Evolutionary conservation across 345 rosid genomes (phyloP), one percentile per base, ranked within the genome.

Genomic region (Moricandia arvensis): DNA sequence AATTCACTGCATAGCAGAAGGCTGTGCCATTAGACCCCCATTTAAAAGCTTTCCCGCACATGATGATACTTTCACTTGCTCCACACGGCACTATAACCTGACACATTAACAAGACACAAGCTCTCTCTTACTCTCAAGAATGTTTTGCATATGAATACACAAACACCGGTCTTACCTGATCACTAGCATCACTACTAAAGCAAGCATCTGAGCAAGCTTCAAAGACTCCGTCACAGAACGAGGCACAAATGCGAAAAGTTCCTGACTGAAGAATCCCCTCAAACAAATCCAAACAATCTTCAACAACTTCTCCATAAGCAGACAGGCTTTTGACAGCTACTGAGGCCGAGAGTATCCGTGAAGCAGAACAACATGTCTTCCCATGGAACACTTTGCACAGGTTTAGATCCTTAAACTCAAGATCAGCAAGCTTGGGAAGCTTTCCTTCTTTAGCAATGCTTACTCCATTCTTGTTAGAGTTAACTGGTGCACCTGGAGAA

Each of bases 11-110:
- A 17, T 18, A 78, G 75, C 93, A 91, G 76, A 94, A 83, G 55
- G 86, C 90, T 31, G 93, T 84, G 80, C 97, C 97, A 71, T 90
- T 93, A 74, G 88, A 71, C 45, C 82, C 90, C 90, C 90, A 88
- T 68, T 88, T 78, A 0, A 87, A 82, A 80, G 85, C 94, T 81
- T 78, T 85, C 47, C 91, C 96, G 74, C 94, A 90, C 31, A 29
- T 29, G 75, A 88, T 84, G 76, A 86, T 81, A 75, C 18, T 37
- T 10, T 87, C 87, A 17, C 74, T 87, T 65, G 77, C 82, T 82
- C 97, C 91, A 80, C 96, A 91, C 21, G 97, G 95, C 27, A 85
- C 85, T 26, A 87, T 69, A 80, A 83, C 88, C 97, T 90, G 82
- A 72, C 21, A 47, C 72, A 12, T 8, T 13, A 68, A 49, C 18